Base-by-base conservation (phyloP, 345 rosid genomes). In the Euphorbia pulcherrima region DNA sequence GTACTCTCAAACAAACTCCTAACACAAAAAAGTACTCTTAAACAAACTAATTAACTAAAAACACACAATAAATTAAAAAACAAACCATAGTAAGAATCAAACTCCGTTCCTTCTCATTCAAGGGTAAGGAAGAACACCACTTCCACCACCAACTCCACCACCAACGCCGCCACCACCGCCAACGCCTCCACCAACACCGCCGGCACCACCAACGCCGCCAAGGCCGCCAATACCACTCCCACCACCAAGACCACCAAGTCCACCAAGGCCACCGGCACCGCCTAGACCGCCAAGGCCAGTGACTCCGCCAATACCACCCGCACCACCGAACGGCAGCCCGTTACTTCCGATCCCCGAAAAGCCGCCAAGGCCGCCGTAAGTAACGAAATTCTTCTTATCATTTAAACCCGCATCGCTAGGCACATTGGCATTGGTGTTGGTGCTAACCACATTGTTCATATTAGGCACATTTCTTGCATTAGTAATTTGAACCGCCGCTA, bases 361-460 rank as follows among this genome's bases (percentile, higher is more conserved):
- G 46, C 92, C 96, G 0, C 92, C 79, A 2, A 82, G 66, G 5
- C 96, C 96, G 29, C 93, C 91, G 24, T 82, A 91, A 12, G 81
- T 69, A 33, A 74, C 27, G 64, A 86, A 85, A 80, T 86, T 86
- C 84, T 89, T 92, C 68, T 86, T 84, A 82, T 92, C 96, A 51
- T 74, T 76, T 39, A 89, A 71, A 8, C 88, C 85, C 13, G 77
- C 74, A 24, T 47, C 67, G 50, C 41, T 58, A 1, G 86, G 90
- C 51, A 48, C 67, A 26, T 53, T 77, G n/a, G n/a, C n/a, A 62
- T 87, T 78, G 57, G 16, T 40, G 9, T 41, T 41, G 26, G 23
- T 28, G 5, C 26, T 37, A 21, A 60, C 23, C 72, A 62, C 9
- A 24, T 68, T 53, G 23, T 60, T 35, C 0, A 33, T 17, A 13